phyloP scores from a whole-genome alignment of 1,284 basidiomycete genomes.

The Paramarasmius palmivorus region DNA sequence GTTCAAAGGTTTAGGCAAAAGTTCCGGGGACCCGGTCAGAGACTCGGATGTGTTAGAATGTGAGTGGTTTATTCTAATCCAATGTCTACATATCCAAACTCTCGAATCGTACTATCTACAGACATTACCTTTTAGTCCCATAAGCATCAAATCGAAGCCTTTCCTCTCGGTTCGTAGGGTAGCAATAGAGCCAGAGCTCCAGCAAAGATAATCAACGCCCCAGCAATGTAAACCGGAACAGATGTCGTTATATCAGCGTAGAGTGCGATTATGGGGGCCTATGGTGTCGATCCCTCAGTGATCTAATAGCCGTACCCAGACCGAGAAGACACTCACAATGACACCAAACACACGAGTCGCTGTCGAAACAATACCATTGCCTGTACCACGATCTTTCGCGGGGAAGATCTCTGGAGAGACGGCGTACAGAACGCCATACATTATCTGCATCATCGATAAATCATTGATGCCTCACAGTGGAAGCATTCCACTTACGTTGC shows the following conservation, averaged over 20 bases:
- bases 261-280: slow-evolving; percentile 70
- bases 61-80: too few species aligned
- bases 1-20: too few species aligned
- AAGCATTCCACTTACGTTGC: slow-evolving; percentile 41
- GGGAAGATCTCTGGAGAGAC: slow-evolving; percentile 71
- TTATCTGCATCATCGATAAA: slow-evolving; percentile 40
- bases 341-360: slow-evolving; percentile 67
- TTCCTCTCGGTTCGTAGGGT: slow-evolving; percentile 74
- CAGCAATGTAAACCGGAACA: slow-evolving; percentile 73
- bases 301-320: slow-evolving; percentile 1
- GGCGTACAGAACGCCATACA: slow-evolving; percentile 76
- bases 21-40: too few species aligned
- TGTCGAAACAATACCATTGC: slow-evolving; percentile 64
- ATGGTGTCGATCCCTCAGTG: background rate
- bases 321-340: slow-evolving; percentile 38
- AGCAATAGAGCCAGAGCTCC: slow-evolving; percentile 64
- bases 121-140: too few species aligned
- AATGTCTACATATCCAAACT: too few species aligned
- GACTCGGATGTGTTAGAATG: too few species aligned
- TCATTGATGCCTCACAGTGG: background rate
- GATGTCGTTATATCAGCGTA: slow-evolving; percentile 60
- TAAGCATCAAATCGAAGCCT: slow-evolving; percentile 49
- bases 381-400: slow-evolving; percentile 70
- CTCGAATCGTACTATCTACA: too few species aligned
- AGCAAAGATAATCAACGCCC: slow-evolving; percentile 61